Evolutionary conservation across 768 basidiomycete genomes (phyloP).

Genomic region (Amanita pseudoporphyria): DNA sequence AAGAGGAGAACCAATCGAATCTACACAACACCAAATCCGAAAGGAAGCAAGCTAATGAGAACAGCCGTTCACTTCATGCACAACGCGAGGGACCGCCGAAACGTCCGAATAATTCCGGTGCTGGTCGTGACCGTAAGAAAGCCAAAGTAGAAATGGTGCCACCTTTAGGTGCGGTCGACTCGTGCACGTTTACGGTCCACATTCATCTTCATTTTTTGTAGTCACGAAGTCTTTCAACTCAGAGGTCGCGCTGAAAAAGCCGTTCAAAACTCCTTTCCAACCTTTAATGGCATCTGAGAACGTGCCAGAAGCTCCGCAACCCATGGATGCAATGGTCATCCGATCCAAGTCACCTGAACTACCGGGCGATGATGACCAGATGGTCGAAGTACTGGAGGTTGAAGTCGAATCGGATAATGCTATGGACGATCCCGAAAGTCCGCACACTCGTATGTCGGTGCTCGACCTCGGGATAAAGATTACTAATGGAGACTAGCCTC

Average conservation of each 20-base stretch:
- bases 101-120: constrained; percentile 7
- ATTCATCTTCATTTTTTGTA: constrained; percentile 10
- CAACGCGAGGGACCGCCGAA: constrained; percentile 7
- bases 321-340: not conserved
- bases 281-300: not conserved
- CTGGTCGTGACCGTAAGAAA: constrained; percentile 19
- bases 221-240: constrained; percentile 42
- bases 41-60: not conserved
- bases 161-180: constrained; percentile 21
- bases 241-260: constrained; percentile 32
- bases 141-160: constrained; percentile 21
- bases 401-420: not conserved
- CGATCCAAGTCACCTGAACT: not conserved
- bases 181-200: not conserved
- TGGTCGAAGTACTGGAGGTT: not conserved
- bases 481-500: constrained; percentile 1
- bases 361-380: not conserved
- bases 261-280: constrained; percentile 35
- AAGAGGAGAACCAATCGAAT: constrained; percentile 3
- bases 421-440: not conserved
- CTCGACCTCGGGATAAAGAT: not conserved
- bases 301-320: not conserved
- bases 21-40: not conserved
- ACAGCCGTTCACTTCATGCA: not conserved
- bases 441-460: not conserved